Percentiles rank a stretch among this genome's conserved stretches.
Conservation (phyloP, 2,329 filamentous ascomycete genomes). For the Chlorencoelia australis region DNA sequence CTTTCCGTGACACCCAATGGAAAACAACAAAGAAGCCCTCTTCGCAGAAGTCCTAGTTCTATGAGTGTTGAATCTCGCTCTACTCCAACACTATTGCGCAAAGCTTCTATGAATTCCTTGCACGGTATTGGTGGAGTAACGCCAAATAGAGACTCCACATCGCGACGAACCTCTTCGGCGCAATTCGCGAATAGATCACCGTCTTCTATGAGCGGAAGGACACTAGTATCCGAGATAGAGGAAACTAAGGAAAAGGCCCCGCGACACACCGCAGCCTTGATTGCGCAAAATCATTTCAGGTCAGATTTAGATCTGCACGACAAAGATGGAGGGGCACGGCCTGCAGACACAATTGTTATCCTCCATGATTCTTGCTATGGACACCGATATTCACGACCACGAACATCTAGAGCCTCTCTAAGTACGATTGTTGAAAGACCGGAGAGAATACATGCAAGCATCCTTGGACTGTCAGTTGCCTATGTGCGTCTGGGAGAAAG, state of each 20-base stretch:
- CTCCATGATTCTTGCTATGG: conserved; percentile 93
- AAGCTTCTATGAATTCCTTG: conserved; percentile 34
- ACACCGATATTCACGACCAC: conserved; percentile 78
- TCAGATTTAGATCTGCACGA: conserved; percentile 24
- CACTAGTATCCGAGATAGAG: conserved; percentile 29
- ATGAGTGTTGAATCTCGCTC: conserved; percentile 32
- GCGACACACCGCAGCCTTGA: conserved; percentile 38
- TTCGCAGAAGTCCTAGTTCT: conserved; percentile 32
- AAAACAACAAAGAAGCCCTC: conserved; percentile 19
- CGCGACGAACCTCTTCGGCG: conserved; percentile 35
- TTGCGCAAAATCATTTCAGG: conserved; percentile 25
- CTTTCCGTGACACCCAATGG: conserved; percentile 19
- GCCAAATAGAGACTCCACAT: conserved; percentile 28
- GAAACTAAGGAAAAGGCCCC: conserved; percentile 27
- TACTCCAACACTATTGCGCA: conserved; percentile 32
- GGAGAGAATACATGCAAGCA: conserved; percentile 76
- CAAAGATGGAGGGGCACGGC: conserved; percentile 14
- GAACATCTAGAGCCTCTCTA: conserved; percentile 60
- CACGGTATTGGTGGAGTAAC: conserved; percentile 29
- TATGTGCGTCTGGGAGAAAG: conserved; percentile 85
- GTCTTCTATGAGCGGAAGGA: conserved; percentile 29
- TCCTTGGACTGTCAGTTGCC: conserved; percentile 73
- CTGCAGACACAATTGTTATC: conserved; percentile 64
- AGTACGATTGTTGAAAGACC: conserved; percentile 85
- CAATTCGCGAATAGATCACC: conserved; percentile 27